These are phyloP conservation scores for Leccinum arenicola DNA, from an alignment of 768 basidiomycete species.

Conservation along the genomic window DNA sequence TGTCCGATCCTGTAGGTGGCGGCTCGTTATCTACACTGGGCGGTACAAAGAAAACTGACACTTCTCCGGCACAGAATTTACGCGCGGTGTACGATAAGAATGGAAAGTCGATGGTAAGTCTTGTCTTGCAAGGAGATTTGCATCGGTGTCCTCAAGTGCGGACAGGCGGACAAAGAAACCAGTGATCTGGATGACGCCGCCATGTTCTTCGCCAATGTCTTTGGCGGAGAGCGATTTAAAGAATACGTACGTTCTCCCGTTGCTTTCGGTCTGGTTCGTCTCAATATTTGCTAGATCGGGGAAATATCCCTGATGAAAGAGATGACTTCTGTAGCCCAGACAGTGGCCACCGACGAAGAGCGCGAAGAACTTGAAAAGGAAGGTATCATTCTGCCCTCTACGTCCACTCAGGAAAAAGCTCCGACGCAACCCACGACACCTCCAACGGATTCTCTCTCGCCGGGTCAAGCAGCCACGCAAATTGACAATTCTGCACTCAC, in stretches of 20 bases:
- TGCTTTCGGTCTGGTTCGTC: not conserved
- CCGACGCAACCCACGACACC: constrained; percentile 21
- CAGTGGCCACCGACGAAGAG: constrained; percentile 92
- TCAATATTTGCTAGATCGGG: constrained; percentile 64
- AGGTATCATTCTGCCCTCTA: constrained; percentile 37
- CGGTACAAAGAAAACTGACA: constrained; percentile 2
- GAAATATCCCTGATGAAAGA: constrained; percentile 96
- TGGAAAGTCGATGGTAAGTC: constrained; percentile 80
- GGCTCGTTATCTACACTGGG: constrained; percentile 13
- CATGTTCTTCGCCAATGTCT: constrained; percentile 93
- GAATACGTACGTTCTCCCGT: constrained; percentile 68
- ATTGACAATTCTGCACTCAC: constrained; percentile 16
- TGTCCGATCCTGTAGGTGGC: constrained; percentile 71
- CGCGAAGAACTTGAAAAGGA: constrained; percentile 82
- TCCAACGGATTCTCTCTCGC: constrained; percentile 4
- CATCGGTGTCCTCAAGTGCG: constrained; percentile 4
- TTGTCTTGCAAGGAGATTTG: constrained; percentile 6
- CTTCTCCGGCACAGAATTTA: constrained; percentile 53
- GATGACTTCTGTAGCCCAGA: constrained; percentile 80
- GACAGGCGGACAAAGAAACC: constrained; percentile 75
- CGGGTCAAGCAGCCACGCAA: constrained; percentile 7
- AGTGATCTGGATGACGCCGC: constrained; percentile 87
- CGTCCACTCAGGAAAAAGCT: constrained; percentile 13
- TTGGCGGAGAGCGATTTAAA: constrained; percentile 88
- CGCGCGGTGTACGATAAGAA: constrained; percentile 93